These are phyloP conservation scores for Didymella keratinophila DNA, from an alignment of 2,329 filamentous ascomycete genomes.

Conservation along the genomic window DNA sequence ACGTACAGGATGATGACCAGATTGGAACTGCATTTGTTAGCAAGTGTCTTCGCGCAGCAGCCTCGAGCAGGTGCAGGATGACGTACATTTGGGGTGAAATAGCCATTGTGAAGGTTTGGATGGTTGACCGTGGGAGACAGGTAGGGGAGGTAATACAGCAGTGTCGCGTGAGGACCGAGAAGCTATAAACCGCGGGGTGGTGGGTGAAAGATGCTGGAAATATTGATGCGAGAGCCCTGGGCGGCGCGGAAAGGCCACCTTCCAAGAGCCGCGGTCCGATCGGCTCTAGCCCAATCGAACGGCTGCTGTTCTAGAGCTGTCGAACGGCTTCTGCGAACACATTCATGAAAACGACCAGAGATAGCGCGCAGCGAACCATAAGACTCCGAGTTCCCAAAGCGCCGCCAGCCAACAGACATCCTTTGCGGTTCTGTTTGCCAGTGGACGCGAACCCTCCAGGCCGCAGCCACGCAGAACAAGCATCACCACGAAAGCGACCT, in stretches of 20 bases:
- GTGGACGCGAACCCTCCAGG: neutral
- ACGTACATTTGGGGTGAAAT: slow-evolving; percentile 51
- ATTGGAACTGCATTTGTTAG: slow-evolving; percentile 47
- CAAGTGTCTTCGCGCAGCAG: slow-evolving; percentile 17
- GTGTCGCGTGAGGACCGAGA: neutral
- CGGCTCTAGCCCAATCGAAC: slow-evolving; percentile 32
- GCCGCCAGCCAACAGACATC: neutral
- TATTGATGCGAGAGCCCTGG: slow-evolving; percentile 30
- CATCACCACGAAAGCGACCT: too few relatives aligned
- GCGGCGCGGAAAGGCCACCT: neutral
- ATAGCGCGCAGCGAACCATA: neutral
- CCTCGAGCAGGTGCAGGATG: neutral
- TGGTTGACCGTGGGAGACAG: neutral
- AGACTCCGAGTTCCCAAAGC: too few relatives aligned
- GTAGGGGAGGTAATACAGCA: neutral
- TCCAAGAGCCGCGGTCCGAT: slow-evolving; percentile 2
- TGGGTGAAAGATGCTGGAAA: slow-evolving; percentile 25
- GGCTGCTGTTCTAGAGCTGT: slow-evolving; percentile 33
- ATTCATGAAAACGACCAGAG: slow-evolving; percentile 9
- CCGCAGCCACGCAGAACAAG: too few relatives aligned
- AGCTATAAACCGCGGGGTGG: slow-evolving; percentile 18
- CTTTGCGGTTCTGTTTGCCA: neutral
- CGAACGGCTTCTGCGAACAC: slow-evolving; percentile 41
- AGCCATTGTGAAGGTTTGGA: slow-evolving; percentile 39
- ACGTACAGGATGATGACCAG: slow-evolving; percentile 48